Evolutionary conservation across 2,329 filamentous ascomycete species (phyloP).

Genomic region (Aspergillus costaricaensis): DNA sequence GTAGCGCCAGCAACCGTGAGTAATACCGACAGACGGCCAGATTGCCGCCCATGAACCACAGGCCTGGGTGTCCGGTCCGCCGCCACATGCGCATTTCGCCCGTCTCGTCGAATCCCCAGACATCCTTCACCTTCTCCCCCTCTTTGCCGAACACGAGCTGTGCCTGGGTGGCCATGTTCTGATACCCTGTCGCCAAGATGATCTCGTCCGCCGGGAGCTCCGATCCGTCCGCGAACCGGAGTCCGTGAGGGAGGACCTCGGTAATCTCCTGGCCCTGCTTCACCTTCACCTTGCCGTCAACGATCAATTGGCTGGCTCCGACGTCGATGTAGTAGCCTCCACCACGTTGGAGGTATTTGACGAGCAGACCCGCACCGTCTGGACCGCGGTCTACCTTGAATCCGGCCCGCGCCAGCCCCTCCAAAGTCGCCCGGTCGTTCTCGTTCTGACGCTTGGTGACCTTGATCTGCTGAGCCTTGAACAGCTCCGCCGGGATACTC

Average conservation of each 20-base stretch:
- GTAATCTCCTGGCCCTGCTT: conserved; percentile 63
- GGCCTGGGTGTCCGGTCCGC: conserved; percentile 62
- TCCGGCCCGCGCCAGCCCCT: conserved; percentile 56
- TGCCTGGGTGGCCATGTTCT: conserved; percentile 68
- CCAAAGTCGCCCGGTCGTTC: conserved; percentile 39
- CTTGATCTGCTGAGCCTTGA: conserved; percentile 60
- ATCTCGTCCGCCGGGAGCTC: conserved; percentile 66
- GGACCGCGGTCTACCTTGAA: conserved; percentile 64
- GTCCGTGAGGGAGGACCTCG: conserved; percentile 52
- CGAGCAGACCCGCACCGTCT: conserved; percentile 58
- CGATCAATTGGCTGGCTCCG: conserved; percentile 63
- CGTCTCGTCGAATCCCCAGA: conserved; percentile 63
- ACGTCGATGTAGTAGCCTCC: conserved; percentile 73
- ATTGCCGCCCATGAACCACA: conserved; percentile 70
- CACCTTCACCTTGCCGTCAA: conserved; percentile 65
- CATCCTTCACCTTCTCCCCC: conserved; percentile 60
- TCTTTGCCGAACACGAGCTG: conserved; percentile 63
- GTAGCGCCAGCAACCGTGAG: conserved; percentile 55
- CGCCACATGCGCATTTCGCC: conserved; percentile 64
- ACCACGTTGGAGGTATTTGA: conserved; percentile 66
- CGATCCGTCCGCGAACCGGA: conserved; percentile 58
- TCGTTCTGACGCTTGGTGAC: conserved; percentile 42
- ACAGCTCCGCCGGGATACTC: conserved; percentile 59
- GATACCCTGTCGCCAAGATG: conserved; percentile 60
- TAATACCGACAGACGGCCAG: conserved; percentile 64